Evolutionary conservation across 2,329 filamentous ascomycete genomes (phyloP).

Genomic region (Hypocrella siamensis): DNA sequence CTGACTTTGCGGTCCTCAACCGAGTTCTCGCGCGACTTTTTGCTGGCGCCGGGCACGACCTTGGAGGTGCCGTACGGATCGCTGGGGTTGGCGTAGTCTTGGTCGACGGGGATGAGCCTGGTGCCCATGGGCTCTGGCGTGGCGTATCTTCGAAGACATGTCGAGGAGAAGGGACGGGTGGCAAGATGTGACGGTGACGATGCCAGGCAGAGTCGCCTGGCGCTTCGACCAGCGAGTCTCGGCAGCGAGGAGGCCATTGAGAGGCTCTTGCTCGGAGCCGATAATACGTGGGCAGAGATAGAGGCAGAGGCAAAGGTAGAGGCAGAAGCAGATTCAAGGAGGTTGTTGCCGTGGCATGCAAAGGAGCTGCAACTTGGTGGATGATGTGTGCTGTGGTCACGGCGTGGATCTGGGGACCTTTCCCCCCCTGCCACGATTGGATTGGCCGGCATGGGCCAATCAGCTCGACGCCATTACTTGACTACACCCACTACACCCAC

Average conservation of each 20-base stretch:
- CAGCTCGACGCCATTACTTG: neutral
- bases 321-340: conserved; percentile 4
- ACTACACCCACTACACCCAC: neutral
- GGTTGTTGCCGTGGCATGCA: too few relatives aligned
- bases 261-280: too few relatives aligned
- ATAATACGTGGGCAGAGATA: conserved; percentile 11
- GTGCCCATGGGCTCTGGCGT: conserved; percentile 35
- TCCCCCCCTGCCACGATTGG: too few relatives aligned
- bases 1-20: conserved; percentile 66
- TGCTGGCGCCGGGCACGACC: conserved; percentile 23
- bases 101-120: conserved; percentile 48
- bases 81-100: conserved; percentile 40
- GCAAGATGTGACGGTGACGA: conserved; percentile 19
- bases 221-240: conserved; percentile 56
- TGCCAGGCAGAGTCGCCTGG: conserved; percentile 49
- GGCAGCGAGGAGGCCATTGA: conserved; percentile 54
- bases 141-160: conserved; percentile 46
- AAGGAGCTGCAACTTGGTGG: too few relatives aligned
- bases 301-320: conserved; percentile 13
- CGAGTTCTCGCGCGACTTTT: conserved; percentile 31
- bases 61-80: conserved; percentile 32
- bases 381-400: too few relatives aligned
- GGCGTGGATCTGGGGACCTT: too few relatives aligned
- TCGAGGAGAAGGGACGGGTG: conserved; percentile 50
- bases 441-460: neutral